phyloP scores from a whole-genome alignment of 371 early-diverging fungal genomes.

The Blastocladiella emersonii region DNA sequence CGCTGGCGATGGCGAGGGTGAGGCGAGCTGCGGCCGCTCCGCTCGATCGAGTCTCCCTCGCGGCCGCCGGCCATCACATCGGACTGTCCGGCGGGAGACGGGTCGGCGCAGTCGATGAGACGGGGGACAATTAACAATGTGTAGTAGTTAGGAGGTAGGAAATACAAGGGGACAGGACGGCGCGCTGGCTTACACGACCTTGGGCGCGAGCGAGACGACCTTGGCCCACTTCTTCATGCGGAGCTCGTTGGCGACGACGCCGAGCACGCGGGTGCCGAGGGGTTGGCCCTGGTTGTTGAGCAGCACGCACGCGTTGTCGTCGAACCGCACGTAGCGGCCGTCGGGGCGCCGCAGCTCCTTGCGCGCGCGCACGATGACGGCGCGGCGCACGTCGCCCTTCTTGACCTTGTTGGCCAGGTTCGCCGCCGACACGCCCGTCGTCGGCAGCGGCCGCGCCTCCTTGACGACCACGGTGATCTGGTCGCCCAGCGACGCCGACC shows the following conservation, averaged over 20 bases:
- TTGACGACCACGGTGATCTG: constrained; percentile 92
- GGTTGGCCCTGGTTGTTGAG: constrained; percentile 68
- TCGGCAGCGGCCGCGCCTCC: constrained; percentile 67
- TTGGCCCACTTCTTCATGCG: constrained; percentile 91
- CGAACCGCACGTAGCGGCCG: constrained; percentile 85
- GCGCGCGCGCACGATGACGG: constrained; percentile 80
- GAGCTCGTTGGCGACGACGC: constrained; percentile 79
- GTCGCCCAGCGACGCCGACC: constrained; percentile 72
- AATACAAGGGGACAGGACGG: too few relatives aligned
- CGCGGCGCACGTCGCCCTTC: constrained; percentile 90
- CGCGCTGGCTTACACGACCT: constrained; percentile 51
- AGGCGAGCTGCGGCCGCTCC: too few relatives aligned
- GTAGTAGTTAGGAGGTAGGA: too few relatives aligned
- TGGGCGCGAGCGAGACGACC: constrained; percentile 83
- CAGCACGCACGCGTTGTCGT: constrained; percentile 94
- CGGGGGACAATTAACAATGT: too few relatives aligned
- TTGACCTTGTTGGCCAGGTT: constrained; percentile 48
- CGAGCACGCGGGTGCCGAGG: constrained; percentile 83
- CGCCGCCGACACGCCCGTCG: constrained; percentile 18
- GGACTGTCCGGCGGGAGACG: too few relatives aligned
- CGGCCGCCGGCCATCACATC: too few relatives aligned
- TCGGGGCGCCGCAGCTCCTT: constrained; percentile 84
- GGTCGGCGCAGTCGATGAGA: too few relatives aligned
- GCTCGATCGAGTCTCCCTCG: too few relatives aligned
- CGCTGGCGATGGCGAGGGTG: too few relatives aligned